These are phyloP conservation scores for Artomyces pyxidatus DNA, from an alignment of 768 basidiomycete genomes.

Conservation along the genomic window DNA sequence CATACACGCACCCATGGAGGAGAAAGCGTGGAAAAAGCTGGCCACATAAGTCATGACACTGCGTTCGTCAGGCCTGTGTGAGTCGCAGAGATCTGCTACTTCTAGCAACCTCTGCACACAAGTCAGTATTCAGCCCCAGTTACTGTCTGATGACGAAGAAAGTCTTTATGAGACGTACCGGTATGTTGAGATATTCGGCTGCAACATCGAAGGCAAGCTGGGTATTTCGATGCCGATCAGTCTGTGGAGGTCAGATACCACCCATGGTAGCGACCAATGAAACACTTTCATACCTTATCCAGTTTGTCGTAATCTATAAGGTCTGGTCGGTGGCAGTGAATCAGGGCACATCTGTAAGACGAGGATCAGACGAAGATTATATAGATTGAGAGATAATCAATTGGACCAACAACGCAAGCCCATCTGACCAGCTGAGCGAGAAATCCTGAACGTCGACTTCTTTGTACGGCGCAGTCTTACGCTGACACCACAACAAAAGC, in stretches of 20 bases:
- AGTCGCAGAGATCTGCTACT: slow-evolving; percentile 91
- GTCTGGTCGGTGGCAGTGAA: slow-evolving; percentile 96
- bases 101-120: slow-evolving; percentile 78
- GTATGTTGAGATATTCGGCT: slow-evolving; percentile 82
- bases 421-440: slow-evolving; percentile 87
- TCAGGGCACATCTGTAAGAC: slow-evolving; percentile 80
- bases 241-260: slow-evolving; percentile 32
- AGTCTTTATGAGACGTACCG: slow-evolving; percentile 36
- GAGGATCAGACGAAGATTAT: slow-evolving; percentile 6
- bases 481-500: slow-evolving; percentile 94
- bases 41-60: slow-evolving; percentile 99
- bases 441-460: slow-evolving; percentile 95
- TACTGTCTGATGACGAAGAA: neutral
- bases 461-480: slow-evolving; percentile 86
- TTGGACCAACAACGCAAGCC: slow-evolving; percentile 69
- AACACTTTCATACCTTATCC: slow-evolving; percentile 53
- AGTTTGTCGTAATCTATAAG: slow-evolving; percentile 82
- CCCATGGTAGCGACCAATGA: neutral
- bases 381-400: neutral
- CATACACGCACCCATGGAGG: slow-evolving; percentile 81
- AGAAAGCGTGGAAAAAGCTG: slow-evolving; percentile 96
- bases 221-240: slow-evolving; percentile 76
- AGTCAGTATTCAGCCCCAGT: slow-evolving; percentile 1
- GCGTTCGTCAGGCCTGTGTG: slow-evolving; percentile 84
- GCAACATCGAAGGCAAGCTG: slow-evolving; percentile 83